These are phyloP conservation scores for Beauveria australis DNA, from an alignment of 2,329 filamentous ascomycete genomes.

Conservation along the genomic window DNA sequence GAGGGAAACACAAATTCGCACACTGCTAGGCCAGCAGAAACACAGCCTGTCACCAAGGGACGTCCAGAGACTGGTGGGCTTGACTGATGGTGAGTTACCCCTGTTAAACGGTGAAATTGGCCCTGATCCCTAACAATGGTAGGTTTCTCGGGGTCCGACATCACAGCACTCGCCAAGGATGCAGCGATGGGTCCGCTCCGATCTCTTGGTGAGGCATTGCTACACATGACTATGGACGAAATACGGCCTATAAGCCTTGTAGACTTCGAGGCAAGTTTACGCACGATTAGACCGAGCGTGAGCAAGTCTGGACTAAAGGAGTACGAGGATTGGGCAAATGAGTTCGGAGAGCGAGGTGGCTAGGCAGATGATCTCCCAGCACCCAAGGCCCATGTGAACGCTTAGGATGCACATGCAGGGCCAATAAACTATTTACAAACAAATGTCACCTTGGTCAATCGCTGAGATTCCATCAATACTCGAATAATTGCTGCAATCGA, in stretches of 20 bases:
- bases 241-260: slow-evolving; percentile 76
- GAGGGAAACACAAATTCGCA: slow-evolving; percentile 68
- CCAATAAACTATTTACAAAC: neutral
- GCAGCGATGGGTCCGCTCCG: slow-evolving; percentile 94
- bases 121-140: neutral
- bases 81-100: slow-evolving; percentile 67
- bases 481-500: too few species aligned
- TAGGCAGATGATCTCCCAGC: slow-evolving; percentile 26
- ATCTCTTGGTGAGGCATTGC: slow-evolving; percentile 78
- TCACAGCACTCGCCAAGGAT: slow-evolving; percentile 93
- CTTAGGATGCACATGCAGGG: neutral
- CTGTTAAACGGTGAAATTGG: neutral
- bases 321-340: slow-evolving; percentile 88
- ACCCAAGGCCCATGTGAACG: too few species aligned
- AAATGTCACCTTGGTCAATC: neutral
- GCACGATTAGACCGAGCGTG: slow-evolving; percentile 83
- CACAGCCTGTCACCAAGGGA: slow-evolving; percentile 67
- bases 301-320: slow-evolving; percentile 75
- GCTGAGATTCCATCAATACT: too few species aligned
- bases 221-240: slow-evolving; percentile 89
- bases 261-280: slow-evolving; percentile 79
- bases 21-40: slow-evolving; percentile 77
- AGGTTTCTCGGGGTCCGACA: slow-evolving; percentile 98
- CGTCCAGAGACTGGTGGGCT: slow-evolving; percentile 61
- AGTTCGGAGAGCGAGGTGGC: slow-evolving; percentile 87